Evolutionary conservation across 2,329 filamentous ascomycete species (phyloP), one percentile per base, ranked within the genome.

Genomic region (Phyllosticta paracitricarpa): DNA sequence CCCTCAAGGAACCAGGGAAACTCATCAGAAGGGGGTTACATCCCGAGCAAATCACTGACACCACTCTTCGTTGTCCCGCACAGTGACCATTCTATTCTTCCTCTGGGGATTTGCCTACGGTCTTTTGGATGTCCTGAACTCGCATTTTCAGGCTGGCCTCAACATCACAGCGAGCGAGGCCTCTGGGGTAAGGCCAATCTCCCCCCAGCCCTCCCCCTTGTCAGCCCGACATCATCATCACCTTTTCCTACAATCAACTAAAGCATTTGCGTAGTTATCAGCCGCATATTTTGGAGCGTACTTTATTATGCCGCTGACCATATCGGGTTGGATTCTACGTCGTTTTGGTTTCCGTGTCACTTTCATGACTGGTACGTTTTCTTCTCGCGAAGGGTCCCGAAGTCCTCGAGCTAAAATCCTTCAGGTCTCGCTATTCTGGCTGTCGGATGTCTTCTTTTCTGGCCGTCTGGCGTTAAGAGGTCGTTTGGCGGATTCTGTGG

Each of bases 101-200:
- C 78, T 96, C 3, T 96, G 91, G 91, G 92, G 92, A 0, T 88
- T 96, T 63, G 91, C 91, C 0, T 96, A 96, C 67, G 92, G 92
- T 0, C 81, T 96, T 2, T 79, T 96, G 6, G 91, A 94, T 67
- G 88, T 87, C 0, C 81, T 97, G 28, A 96, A 96, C 70, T 82
- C 81, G 26, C 84, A 84, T 25, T 86, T 91, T 59, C 84, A 87
- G 48, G 70, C 74, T 17, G 81, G 89, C 5, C 81, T 86, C n/a
- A 68, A 81, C 25, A 86, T 88, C 79, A 82, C 79, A 0, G 72
- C 78, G 0, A 80, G 82, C 8, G 81, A 91, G 70, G 86, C 82
- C 0, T 76, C 90, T 2, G 86, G 85, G 28, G 28, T 30, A 30
- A 30, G 28, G 26, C 3, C 28, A 30, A 4, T 30, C 28, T 30